Base-by-base conservation (phyloP, 2,329 filamentous ascomycete species). In the Exophiala viscosa region DNA sequence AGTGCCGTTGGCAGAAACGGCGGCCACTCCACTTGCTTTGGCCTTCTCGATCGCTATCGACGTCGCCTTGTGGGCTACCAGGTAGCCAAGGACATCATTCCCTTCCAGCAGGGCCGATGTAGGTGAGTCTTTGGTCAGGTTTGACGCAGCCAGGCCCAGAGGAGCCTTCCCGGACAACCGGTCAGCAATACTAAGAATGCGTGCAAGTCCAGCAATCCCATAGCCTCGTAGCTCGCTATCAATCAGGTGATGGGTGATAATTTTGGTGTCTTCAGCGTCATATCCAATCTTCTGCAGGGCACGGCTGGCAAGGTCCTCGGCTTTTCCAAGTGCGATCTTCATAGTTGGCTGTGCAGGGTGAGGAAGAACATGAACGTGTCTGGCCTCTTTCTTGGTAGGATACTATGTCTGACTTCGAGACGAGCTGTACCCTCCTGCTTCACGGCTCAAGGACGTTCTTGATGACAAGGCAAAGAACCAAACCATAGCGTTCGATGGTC, bases 191-290 rank as follows among this genome's bases (percentile, higher is more conserved):
- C 54, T 57, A 33, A 57, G 42, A 7, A 53, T 50, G 9, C 54
- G 45, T 14, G 54, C 54, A 8, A 57, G 39, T 20, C 54, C 54
- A 15, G 50, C 54, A 15, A 54, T 49, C 9, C 50, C 54, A 36
- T 57, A 57, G 35, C 54, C 54, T 28, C 54, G 50, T 13, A 57
- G 50, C 36, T 57, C 54, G 36, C 50, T 57, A 42, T 57, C 54
- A 20, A 57, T 38, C 35, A 57, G 46, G 32, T 57, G 54, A 36
- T 57, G 34, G 35, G 39, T 28, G 18, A 57, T 54, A 2, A 31
- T 50, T 10, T 33, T 23, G 13, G 51, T 50, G 17, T 52, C 45
- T n/a, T 35, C 41, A 11, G 47, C 36, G 1, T 17, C 14, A 35
- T 53, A 57, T 5, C 54, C 54, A 5, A 57, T 4, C 13, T 44